A percentile compares a stretch with the other conserved stretches of the same genome.
These are phyloP conservation scores for Viola odorata DNA, from an alignment of 345 rosid species.

Conservation along the genomic window DNA sequence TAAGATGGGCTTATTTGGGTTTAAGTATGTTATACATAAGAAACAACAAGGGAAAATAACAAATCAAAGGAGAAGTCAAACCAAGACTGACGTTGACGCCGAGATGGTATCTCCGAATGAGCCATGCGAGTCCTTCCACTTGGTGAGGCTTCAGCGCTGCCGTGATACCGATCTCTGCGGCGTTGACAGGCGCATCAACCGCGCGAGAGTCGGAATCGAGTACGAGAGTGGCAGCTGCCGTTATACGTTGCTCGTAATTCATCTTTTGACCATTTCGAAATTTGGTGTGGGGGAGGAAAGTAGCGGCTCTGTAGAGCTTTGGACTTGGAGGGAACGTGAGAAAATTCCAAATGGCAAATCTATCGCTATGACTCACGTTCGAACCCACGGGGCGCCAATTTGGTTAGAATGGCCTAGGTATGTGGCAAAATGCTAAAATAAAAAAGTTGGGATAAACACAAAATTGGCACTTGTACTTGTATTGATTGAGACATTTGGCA, in stretches of 20 bases:
- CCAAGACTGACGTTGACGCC: conserved; percentile 85
- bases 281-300: not conserved
- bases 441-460: too few relatives aligned
- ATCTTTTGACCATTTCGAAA: conserved; percentile 16
- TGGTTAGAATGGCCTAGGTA: too few relatives aligned
- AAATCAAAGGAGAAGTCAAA: conserved; percentile 1
- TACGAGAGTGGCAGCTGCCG: conserved; percentile 47
- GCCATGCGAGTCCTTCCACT: conserved; percentile 74
- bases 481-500: too few relatives aligned
- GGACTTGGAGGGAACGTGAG: conserved; percentile 9
- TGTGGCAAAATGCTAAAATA: too few relatives aligned
- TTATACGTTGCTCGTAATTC: conserved; percentile 61
- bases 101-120: conserved; percentile 51
- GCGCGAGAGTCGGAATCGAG: conserved; percentile 33
- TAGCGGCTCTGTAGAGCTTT: not conserved
- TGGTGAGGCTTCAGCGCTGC: conserved; percentile 75
- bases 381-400: too few relatives aligned
- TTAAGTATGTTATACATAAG: too few relatives aligned
- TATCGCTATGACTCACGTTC: too few relatives aligned
- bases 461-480: too few relatives aligned
- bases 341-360: not conserved
- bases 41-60: not conserved
- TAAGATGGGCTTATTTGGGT: too few relatives aligned
- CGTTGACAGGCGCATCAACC: conserved; percentile 18
- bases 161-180: conserved; percentile 44